Conservation (phyloP, 805 yeast species). For the Sugiyamaella chiloensis region DNA sequence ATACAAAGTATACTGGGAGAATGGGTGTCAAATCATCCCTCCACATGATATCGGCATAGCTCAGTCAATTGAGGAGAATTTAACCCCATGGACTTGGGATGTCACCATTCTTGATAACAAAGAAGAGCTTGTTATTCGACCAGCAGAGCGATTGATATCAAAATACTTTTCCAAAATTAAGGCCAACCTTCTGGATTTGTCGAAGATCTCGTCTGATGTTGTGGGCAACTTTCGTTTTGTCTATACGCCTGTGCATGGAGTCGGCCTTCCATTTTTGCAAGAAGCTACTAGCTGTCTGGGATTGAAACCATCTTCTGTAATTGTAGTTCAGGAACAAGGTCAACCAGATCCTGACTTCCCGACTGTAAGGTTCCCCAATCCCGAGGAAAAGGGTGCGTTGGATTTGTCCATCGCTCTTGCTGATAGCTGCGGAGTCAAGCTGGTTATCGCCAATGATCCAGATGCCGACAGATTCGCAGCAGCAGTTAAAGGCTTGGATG, state of each 20-base stretch:
- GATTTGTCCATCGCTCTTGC: constrained; percentile 67
- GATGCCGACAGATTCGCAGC: constrained; percentile 94
- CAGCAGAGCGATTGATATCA: constrained; percentile 16
- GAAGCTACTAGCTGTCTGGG: constrained; percentile 41
- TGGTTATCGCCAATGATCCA: constrained; percentile 90
- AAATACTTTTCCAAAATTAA: constrained; percentile 18
- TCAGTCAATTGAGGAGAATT: constrained; percentile 52
- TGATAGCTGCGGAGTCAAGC: constrained; percentile 42
- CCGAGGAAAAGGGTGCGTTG: constrained; percentile 92
- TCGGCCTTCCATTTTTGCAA: constrained; percentile 64
- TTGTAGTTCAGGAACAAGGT: constrained; percentile 60
- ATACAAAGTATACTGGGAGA: constrained; percentile 87
- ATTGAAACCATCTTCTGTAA: constrained; percentile 31
- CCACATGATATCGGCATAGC: constrained; percentile 84
- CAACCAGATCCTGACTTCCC: constrained; percentile 81
- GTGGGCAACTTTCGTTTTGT: constrained; percentile 42
- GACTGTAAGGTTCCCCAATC: constrained; percentile 88
- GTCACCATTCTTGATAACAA: constrained; percentile 39
- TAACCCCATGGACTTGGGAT: constrained; percentile 57
- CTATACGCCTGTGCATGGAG: constrained; percentile 96
- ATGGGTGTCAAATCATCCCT: constrained; percentile 94
- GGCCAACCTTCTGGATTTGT: constrained; percentile 1
- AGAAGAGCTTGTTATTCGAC: constrained; percentile 35
- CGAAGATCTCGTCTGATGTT: background rate
- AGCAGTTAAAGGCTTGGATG: constrained; percentile 52